Evolutionary conservation across 352 stramenopile genomes (phyloP), one percentile per base, ranked within the genome.

Genomic region (Blastocystis sp.): DNA sequence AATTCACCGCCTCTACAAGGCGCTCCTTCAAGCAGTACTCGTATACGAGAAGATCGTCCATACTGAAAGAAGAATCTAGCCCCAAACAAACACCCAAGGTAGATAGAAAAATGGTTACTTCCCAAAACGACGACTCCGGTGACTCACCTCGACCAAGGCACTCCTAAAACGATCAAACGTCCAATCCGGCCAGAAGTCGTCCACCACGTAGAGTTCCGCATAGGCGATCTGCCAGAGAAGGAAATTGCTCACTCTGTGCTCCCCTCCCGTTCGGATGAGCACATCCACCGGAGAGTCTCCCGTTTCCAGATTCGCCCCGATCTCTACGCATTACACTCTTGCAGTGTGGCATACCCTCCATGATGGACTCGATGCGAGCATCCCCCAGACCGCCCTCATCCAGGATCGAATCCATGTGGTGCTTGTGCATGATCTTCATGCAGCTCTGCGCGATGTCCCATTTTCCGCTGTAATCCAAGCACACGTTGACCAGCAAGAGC

Each of bases 171-270:
- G 92, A 24, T 94, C 90, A 69, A 64, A 76, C 62, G 92, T 95
- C 89, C 98, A 92, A 89, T 98, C 95, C 42, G 95, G 96, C 95
- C 95, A 98, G 66, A 96, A 92, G 81, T 94, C 94, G 89, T 96
- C 92, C 61, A 95, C 92, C 89, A 98, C 96, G 88, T 96, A 95
- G 17, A 98, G 90, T 91, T 98, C 95, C 61, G 95, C 91, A 92
- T 98, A 98, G 42, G 95, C 95, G 63, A 94, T 92, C 90, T 98
- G 95, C 92, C 93, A 98, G 7, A 98, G 90, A 64, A 98, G 89
- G 89, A 98, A 98, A 90, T 98, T 98, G 90, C 93, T 97, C 63
- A 98, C 92, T 64, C 96, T 94, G 71, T 93, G 90, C 90, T 98
- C 95, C 19, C 96, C 96, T 57, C 94, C 96, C 11, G 95, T 98